These are phyloP conservation scores for Pyrus betulifolia DNA, from an alignment of 306 rosid genomes.

Conservation along the genomic window DNA sequence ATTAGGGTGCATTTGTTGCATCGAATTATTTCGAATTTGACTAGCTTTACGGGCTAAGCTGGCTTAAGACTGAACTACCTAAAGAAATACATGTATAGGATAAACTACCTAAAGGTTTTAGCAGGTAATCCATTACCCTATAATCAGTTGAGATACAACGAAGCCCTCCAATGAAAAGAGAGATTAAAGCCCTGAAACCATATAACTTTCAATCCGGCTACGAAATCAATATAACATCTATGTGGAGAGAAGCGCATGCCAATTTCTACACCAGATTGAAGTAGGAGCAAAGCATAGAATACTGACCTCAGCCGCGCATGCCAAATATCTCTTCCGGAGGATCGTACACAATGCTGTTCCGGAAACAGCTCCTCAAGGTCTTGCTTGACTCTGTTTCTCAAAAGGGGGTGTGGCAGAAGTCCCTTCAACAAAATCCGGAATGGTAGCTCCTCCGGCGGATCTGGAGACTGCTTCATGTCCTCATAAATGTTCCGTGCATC, in stretches of 20 bases:
- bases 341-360: conserved; percentile 69
- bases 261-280: not conserved
- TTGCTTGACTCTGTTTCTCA: conserved; percentile 91
- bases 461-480: conserved; percentile 94
- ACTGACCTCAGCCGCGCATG: conserved; percentile 44
- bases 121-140: not conserved
- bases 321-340: conserved; percentile 96
- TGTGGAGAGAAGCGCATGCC: not conserved
- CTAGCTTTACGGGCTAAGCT: not conserved
- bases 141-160: not conserved
- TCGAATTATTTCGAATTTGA: too few species aligned
- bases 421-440: conserved; percentile 91
- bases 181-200: not conserved
- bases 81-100: too few species aligned
- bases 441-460: conserved; percentile 86
- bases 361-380: conserved; percentile 96
- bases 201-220: not conserved
- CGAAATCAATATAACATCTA: not conserved
- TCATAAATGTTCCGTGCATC: conserved; percentile 91
- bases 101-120: conserved; percentile 17
- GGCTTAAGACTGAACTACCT: conserved; percentile 15
- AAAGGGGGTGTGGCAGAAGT: conserved; percentile 81
- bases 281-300: not conserved
- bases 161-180: not conserved
- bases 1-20: too few species aligned